Evolutionary conservation across 2,329 filamentous ascomycete species (phyloP).

Genomic region (Ophiobolus disseminans): DNA sequence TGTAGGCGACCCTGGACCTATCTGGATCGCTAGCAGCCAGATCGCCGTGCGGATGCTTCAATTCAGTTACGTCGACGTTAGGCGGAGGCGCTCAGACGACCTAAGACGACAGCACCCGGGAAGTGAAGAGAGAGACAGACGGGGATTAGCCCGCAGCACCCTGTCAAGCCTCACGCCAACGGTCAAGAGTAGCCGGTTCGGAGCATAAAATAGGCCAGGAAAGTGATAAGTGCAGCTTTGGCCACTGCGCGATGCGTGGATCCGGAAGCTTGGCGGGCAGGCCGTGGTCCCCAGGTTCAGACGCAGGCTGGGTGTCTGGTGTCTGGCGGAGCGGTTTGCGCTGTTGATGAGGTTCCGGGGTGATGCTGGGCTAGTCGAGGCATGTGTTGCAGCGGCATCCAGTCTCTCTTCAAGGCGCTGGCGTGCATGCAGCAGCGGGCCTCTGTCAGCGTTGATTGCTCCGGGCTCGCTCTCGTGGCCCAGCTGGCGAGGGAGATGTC

Average conservation of each 20-base stretch:
- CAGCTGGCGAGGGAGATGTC: conserved; percentile 20
- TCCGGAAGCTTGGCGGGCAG: conserved; percentile 36
- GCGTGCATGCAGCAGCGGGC: conserved; percentile 30
- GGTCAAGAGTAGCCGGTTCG: conserved; percentile 34
- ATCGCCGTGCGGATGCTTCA: conserved; percentile 43
- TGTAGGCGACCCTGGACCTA: conserved; percentile 45
- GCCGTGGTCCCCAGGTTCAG: conserved; percentile 28
- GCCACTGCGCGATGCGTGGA: conserved; percentile 32
- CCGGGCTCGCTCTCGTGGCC: conserved; percentile 24
- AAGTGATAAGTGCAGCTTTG: conserved; percentile 28
- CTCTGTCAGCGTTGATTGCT: conserved; percentile 22
- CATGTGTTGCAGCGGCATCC: conserved; percentile 31
- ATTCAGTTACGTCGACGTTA: conserved; percentile 46
- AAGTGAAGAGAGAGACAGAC: conserved; percentile 36
- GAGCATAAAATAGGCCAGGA: conserved; percentile 37
- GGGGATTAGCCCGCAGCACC: conserved; percentile 35
- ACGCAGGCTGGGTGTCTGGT: conserved; percentile 22
- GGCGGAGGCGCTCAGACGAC: conserved; percentile 45
- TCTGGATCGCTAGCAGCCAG: conserved; percentile 49
- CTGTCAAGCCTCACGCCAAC: conserved; percentile 44
- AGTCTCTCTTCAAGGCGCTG: conserved; percentile 23
- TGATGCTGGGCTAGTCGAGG: conserved; percentile 31
- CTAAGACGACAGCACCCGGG: conserved; percentile 40
- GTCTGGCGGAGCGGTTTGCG: conserved; percentile 24
- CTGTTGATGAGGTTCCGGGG: conserved; percentile 20